Conservation (phyloP, 768 basidiomycete species). For the Serendipita indica region DNA sequence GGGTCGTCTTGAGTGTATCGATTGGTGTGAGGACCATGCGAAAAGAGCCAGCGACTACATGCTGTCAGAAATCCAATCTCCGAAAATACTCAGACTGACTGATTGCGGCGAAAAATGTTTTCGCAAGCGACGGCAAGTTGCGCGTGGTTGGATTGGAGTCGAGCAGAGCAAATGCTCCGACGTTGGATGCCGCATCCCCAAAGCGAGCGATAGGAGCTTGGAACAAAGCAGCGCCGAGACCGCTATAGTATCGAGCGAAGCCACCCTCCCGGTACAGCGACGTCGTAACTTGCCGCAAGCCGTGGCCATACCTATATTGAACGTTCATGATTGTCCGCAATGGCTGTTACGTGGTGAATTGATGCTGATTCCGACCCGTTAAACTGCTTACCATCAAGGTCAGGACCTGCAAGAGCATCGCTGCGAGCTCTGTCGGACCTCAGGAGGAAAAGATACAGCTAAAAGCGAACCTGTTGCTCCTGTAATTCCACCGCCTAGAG, state of each 20-base stretch:
- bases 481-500: constrained; percentile 79
- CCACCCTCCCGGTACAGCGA: constrained; percentile 45
- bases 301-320: constrained; percentile 36
- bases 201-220: constrained; percentile 60
- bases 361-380: background rate
- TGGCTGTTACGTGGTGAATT: constrained; percentile 34
- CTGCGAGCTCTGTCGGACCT: constrained; percentile 24
- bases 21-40: constrained; percentile 78
- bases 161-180: constrained; percentile 75
- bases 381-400: constrained; percentile 47
- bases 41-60: background rate
- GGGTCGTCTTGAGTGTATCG: constrained; percentile 88
- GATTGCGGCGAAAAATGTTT: constrained; percentile 72
- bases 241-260: constrained; percentile 74
- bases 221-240: constrained; percentile 68
- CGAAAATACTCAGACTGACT: constrained; percentile 45
- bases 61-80: background rate
- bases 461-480: constrained; percentile 56
- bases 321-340: constrained; percentile 98
- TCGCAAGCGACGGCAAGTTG: constrained; percentile 43
- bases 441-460: constrained; percentile 6
- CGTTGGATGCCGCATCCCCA: constrained; percentile 92
- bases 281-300: background rate
- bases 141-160: constrained; percentile 59
- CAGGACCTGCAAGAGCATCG: constrained; percentile 90